A percentile compares a stretch with the other conserved stretches of the same genome.
Evolutionary conservation across 2,329 filamentous ascomycete genomes (phyloP).

Genomic region (Trichophyton equinum): DNA sequence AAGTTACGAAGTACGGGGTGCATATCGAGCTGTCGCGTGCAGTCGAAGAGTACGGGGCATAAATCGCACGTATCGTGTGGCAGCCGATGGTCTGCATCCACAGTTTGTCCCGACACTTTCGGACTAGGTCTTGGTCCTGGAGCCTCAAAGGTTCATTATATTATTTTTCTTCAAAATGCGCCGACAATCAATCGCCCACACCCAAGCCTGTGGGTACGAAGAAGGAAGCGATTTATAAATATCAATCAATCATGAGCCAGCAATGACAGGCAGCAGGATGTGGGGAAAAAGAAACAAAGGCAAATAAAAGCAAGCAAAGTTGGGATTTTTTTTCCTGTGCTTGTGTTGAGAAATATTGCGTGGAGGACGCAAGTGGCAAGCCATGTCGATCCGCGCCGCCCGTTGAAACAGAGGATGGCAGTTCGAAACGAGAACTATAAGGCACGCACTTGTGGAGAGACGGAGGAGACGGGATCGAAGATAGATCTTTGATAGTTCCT

Average conservation of each 20-base stretch:
- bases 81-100: not conserved
- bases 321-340: not conserved
- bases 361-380: not conserved
- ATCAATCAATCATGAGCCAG: not conserved
- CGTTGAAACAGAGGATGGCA: not conserved
- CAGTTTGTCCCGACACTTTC: not conserved
- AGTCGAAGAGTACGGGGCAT: not conserved
- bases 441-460: not conserved
- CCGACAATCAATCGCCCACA: not conserved
- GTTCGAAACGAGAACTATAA: conserved; percentile 1
- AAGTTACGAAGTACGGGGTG: not conserved
- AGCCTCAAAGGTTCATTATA: not conserved
- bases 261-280: not conserved
- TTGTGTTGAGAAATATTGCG: not conserved
- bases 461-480: not conserved
- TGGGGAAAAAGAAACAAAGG: not conserved
- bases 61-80: not conserved
- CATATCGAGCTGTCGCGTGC: not conserved
- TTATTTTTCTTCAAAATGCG: not conserved
- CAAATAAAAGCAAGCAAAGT: not conserved
- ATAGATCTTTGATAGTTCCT: not conserved
- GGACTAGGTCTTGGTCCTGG: not conserved
- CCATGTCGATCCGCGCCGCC: not conserved
- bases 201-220: not conserved
- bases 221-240: not conserved